phyloP scores from a whole-genome alignment of 75 land plant genomes.

The Cupressus sempervirens region DNA sequence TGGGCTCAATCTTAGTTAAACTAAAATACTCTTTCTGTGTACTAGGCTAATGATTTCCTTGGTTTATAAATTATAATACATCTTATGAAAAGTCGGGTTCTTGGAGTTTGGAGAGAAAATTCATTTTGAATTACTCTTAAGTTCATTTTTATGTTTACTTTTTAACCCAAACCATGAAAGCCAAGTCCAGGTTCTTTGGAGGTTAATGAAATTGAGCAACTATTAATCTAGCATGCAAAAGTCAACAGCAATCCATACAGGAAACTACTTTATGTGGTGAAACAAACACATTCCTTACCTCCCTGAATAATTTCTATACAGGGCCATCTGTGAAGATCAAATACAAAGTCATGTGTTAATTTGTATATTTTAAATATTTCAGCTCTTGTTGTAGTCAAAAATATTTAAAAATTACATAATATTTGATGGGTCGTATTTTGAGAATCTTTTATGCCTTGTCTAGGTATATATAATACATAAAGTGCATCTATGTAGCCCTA shows the following conservation, averaged over 20 bases:
- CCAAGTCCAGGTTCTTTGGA: background rate
- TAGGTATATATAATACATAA: no score
- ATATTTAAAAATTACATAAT: background rate
- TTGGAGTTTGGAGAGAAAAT: background rate
- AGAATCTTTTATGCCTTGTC: no score
- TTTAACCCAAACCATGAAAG: background rate
- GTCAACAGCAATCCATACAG: background rate
- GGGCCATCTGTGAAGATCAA: background rate
- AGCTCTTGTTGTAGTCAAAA: background rate
- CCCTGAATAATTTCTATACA: background rate
- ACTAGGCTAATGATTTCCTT: background rate
- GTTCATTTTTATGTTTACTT: background rate
- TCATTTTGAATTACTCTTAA: background rate
- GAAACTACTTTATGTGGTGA: background rate
- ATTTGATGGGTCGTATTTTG: no score
- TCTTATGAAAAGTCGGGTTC: background rate
- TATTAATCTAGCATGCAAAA: background rate
- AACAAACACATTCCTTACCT: background rate
- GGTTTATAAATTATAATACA: background rate
- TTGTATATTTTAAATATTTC: background rate
- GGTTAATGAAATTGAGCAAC: background rate
- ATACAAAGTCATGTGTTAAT: background rate
- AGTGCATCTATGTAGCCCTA: no score
- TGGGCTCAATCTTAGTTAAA: background rate
- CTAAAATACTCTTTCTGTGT: background rate